Percentiles rank a stretch among this genome's conserved stretches.
Conservation (phyloP, 2,329 filamentous ascomycete genomes). For the Colletotrichum neosansevieriae region DNA sequence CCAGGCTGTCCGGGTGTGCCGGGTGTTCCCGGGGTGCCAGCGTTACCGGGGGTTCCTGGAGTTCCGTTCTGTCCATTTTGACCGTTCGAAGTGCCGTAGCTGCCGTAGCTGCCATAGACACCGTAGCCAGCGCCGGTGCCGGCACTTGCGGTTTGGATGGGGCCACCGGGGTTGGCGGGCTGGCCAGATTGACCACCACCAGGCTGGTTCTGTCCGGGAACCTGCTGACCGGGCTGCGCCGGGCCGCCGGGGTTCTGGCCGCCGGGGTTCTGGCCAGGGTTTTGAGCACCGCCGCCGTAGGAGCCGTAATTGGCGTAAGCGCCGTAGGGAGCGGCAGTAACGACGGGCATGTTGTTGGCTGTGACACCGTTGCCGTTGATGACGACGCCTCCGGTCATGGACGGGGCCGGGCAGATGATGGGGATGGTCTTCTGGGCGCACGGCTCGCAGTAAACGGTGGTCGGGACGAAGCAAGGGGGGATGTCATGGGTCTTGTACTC, state of each 20-base stretch:
- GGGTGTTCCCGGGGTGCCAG: background rate
- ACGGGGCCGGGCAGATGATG: conserved; percentile 53
- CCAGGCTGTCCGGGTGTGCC: background rate
- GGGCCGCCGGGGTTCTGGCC: background rate
- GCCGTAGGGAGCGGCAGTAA: conserved; percentile 25
- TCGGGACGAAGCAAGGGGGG: conserved; percentile 55
- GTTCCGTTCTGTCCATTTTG: background rate
- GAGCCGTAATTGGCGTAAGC: conserved; percentile 23
- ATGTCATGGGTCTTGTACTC: conserved; percentile 47
- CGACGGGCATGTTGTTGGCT: conserved; percentile 43
- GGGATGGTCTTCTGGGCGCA: conserved; percentile 49
- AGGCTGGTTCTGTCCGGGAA: background rate
- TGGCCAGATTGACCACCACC: background rate
- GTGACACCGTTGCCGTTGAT: conserved; percentile 53
- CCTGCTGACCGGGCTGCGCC: conserved; percentile 4
- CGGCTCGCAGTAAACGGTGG: conserved; percentile 50
- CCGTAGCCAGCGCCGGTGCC: conserved; percentile 12
- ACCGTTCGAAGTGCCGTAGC: background rate
- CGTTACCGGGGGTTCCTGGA: background rate
- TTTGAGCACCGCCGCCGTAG: conserved; percentile 10
- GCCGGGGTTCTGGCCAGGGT: conserved; percentile 17
- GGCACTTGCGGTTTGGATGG: conserved; percentile 2
- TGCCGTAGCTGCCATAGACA: conserved; percentile 22
- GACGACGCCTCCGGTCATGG: conserved; percentile 46
- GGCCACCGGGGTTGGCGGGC: background rate